Conservation (phyloP, 805 yeast genomes). For the Wickerhamomyces canadensis region DNA sequence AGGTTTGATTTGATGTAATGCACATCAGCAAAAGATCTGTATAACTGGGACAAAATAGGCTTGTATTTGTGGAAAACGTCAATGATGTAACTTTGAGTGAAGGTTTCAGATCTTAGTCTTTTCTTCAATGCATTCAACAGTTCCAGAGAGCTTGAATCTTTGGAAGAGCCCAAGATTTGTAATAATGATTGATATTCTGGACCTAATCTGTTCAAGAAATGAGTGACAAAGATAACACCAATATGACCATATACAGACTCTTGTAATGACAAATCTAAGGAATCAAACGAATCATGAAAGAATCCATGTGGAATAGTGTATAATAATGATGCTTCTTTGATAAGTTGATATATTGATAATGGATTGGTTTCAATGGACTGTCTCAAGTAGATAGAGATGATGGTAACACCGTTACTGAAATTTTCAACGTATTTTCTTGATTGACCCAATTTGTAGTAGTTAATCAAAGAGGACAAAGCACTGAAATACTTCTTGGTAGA, state of each 20-base stretch:
- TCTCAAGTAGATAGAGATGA: slow-evolving; percentile 80
- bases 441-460: slow-evolving; percentile 79
- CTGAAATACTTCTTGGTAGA: slow-evolving; percentile 84
- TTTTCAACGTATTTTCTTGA: slow-evolving; percentile 93
- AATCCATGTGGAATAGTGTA: slow-evolving; percentile 87
- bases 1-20: slow-evolving; percentile 72
- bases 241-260: slow-evolving; percentile 93
- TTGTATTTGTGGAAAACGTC: slow-evolving; percentile 69
- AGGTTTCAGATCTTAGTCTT: slow-evolving; percentile 88
- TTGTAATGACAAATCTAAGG: slow-evolving; percentile 81
- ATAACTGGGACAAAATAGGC: slow-evolving; percentile 72
- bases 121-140: slow-evolving; percentile 76
- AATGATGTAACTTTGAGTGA: slow-evolving; percentile 76
- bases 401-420: slow-evolving; percentile 81
- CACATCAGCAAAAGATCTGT: slow-evolving; percentile 84
- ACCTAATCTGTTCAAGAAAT: slow-evolving; percentile 90
- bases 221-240: slow-evolving; percentile 88
- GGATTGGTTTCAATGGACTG: slow-evolving; percentile 49
- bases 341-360: slow-evolving; percentile 79
- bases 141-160: slow-evolving; percentile 65
- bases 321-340: slow-evolving; percentile 88
- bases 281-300: slow-evolving; percentile 68
- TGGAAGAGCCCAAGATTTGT: slow-evolving; percentile 52
- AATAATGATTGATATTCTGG: slow-evolving; percentile 75
- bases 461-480: slow-evolving; percentile 79